phyloP scores from a whole-genome alignment of 2,329 filamentous ascomycete genomes.

The Tothia fuscella region DNA sequence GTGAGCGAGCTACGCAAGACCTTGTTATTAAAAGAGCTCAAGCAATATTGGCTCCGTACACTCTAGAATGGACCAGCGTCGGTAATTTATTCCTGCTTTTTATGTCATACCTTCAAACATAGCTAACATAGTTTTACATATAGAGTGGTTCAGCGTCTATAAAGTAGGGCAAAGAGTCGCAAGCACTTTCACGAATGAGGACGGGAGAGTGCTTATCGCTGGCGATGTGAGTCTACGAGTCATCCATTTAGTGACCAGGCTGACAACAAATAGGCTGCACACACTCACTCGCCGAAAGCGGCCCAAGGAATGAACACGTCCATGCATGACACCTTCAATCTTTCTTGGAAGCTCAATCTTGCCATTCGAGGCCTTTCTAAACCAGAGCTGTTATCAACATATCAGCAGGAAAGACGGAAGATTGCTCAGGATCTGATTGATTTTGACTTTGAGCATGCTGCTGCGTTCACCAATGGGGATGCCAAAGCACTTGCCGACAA shows the following conservation, averaged over 20 bases:
- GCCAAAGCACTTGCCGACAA: conserved; percentile 52
- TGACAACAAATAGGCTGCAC: conserved; percentile 16
- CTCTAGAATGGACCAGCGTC: conserved; percentile 32
- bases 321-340: conserved; percentile 33
- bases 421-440: conserved; percentile 33
- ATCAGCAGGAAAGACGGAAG: conserved; percentile 30
- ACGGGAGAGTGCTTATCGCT: conserved; percentile 34
- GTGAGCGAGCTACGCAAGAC: conserved; percentile 39
- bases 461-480: conserved; percentile 48
- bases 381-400: conserved; percentile 25
- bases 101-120: too few species aligned
- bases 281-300: conserved; percentile 31
- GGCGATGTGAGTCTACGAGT: conserved; percentile 31
- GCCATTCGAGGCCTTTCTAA: conserved; percentile 28
- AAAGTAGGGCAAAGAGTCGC: conserved; percentile 39
- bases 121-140: conserved; percentile 13
- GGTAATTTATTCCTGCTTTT: not conserved
- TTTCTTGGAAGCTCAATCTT: conserved; percentile 34
- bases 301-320: conserved; percentile 35
- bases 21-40: conserved; percentile 58
- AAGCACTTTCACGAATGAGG: conserved; percentile 30
- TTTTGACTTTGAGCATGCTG: conserved; percentile 37
- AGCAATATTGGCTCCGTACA: conserved; percentile 24
- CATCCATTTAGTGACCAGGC: too few species aligned
- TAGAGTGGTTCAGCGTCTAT: conserved; percentile 42